These are phyloP conservation scores for Naganishia vishniacii DNA, from an alignment of 768 basidiomycete species.

Conservation along the genomic window DNA sequence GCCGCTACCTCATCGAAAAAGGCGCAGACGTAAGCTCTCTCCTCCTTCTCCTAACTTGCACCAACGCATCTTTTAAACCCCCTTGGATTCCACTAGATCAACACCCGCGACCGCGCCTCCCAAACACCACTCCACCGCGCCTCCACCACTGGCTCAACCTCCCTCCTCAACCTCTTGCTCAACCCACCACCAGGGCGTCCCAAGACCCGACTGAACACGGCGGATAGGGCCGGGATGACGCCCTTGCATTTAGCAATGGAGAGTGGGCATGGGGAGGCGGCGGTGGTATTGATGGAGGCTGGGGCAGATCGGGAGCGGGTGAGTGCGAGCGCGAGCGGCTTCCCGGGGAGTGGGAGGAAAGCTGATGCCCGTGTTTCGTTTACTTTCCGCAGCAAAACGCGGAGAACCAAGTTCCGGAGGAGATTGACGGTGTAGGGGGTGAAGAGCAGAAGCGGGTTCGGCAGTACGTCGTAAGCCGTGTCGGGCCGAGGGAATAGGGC, in stretches of 20 bases:
- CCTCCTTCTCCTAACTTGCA: not conserved
- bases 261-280: constrained; percentile 84
- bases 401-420: constrained; percentile 80
- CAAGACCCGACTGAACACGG: constrained; percentile 74
- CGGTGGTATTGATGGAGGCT: constrained; percentile 84
- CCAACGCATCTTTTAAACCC: too few species aligned
- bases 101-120: constrained; percentile 85
- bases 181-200: constrained; percentile 66
- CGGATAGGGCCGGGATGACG: constrained; percentile 67
- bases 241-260: constrained; percentile 97
- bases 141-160: constrained; percentile 86
- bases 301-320: constrained; percentile 88
- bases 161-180: constrained; percentile 79
- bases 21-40: constrained; percentile 76
- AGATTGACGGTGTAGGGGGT: constrained; percentile 83
- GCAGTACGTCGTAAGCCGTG: constrained; percentile 58
- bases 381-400: constrained; percentile 61
- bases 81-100: too few species aligned
- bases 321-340: constrained; percentile 44
- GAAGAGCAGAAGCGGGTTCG: constrained; percentile 74
- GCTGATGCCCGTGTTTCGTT: not conserved
- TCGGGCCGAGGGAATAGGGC: constrained; percentile 40
- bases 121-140: constrained; percentile 95
- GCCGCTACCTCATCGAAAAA: constrained; percentile 71
- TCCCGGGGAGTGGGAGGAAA: not conserved